A percentile compares a stretch with the other conserved stretches of the same genome.
phyloP scores from a whole-genome alignment of 1,284 basidiomycete species.

The Vanrija sp. region DNA sequence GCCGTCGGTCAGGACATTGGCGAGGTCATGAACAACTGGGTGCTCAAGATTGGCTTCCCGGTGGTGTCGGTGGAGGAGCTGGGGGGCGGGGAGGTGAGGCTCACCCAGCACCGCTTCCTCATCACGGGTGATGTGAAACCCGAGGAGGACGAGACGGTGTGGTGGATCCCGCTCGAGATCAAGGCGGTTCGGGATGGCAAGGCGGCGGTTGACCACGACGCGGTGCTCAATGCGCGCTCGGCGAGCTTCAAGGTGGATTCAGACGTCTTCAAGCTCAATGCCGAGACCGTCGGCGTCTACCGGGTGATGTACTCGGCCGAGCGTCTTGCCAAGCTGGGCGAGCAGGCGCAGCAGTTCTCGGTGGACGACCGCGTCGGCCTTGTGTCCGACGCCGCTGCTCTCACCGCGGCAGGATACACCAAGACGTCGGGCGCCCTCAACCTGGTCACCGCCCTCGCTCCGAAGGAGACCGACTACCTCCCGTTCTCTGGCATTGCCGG shows the following conservation, averaged over 20 bases:
- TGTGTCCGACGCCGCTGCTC: constrained; percentile 71
- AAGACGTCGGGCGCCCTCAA: constrained; percentile 71
- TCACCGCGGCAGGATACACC: constrained; percentile 72
- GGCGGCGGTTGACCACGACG: constrained; percentile 59
- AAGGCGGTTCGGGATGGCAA: constrained; percentile 63
- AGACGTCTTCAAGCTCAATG: constrained; percentile 78
- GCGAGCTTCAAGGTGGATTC: constrained; percentile 64
- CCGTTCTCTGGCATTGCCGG: constrained; percentile 40
- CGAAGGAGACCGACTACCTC: constrained; percentile 62
- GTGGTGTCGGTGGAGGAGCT: constrained; percentile 80
- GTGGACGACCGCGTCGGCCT: constrained; percentile 82
- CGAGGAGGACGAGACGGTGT: constrained; percentile 85
- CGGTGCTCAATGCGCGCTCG: constrained; percentile 67
- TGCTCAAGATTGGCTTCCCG: constrained; percentile 81
- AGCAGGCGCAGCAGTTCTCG: constrained; percentile 73
- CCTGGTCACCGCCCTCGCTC: constrained; percentile 63
- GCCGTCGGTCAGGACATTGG: constrained; percentile 76
- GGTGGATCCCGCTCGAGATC: constrained; percentile 75
- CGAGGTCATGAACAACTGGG: constrained; percentile 86
- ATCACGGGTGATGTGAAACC: constrained; percentile 70
- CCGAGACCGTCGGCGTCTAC: constrained; percentile 78
- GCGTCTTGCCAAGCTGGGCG: constrained; percentile 71
- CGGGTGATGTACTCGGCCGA: constrained; percentile 82
- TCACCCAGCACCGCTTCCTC: constrained; percentile 89
- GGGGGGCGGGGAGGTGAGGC: constrained; percentile 58